Conservation (phyloP, 495 filamentous ascomycete species). For the Hypoxylon subgilvum region DNA sequence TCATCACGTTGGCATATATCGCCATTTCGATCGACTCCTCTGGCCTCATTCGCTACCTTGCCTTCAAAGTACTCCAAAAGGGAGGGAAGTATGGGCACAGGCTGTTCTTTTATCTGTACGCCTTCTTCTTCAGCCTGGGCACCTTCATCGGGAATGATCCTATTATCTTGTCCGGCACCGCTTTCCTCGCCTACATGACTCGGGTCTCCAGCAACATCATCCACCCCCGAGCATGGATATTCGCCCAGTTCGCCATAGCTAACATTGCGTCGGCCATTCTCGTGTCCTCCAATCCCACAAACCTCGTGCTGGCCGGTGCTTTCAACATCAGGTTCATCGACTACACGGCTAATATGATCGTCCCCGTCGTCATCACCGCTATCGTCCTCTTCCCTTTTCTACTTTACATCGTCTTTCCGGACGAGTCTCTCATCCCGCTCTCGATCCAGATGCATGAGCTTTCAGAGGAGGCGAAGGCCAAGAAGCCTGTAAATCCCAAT, state of each 20-base stretch:
- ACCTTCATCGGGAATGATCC: conserved; percentile 73
- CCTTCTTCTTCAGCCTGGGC: conserved; percentile 70
- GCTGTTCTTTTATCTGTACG: conserved; percentile 71
- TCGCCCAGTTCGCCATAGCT: conserved; percentile 69
- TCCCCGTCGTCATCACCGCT: conserved; percentile 66
- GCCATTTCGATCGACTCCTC: conserved; percentile 76
- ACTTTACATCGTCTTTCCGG: conserved; percentile 67
- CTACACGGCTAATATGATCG: conserved; percentile 73
- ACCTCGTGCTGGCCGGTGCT: conserved; percentile 71
- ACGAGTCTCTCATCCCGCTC: conserved; percentile 64
- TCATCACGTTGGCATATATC: conserved; percentile 73
- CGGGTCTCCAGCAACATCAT: conserved; percentile 70
- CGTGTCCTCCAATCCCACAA: conserved; percentile 74
- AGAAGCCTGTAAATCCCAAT: conserved; percentile 68
- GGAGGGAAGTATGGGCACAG: conserved; percentile 65
- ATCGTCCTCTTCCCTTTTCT: conserved; percentile 69
- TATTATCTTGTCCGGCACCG: conserved; percentile 70
- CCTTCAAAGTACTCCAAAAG: conserved; percentile 70
- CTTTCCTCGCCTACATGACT: conserved; percentile 75
- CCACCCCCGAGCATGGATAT: conserved; percentile 70
- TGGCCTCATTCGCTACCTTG: conserved; percentile 67
- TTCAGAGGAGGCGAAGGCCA: conserved; percentile 57
- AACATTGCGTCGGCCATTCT: conserved; percentile 73
- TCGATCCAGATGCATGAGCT: conserved; percentile 70
- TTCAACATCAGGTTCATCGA: conserved; percentile 70